These are phyloP conservation scores for Nakazawaea ernobii DNA, from an alignment of 805 yeast genomes.

Conservation along the genomic window DNA sequence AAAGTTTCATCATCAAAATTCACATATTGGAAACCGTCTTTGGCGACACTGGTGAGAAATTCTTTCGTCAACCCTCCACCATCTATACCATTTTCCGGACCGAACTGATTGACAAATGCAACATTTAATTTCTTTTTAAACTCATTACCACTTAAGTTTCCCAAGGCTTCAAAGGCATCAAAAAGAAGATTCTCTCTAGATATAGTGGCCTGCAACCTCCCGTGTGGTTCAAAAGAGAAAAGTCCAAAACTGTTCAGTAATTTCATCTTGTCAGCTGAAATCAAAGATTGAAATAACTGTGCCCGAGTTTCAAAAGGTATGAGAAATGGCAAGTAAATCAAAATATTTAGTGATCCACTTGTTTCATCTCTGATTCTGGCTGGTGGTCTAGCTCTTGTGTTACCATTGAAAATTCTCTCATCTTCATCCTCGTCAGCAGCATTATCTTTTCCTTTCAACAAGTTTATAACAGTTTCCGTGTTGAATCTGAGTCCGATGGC, in stretches of 20 bases:
- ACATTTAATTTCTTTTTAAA: slow-evolving; percentile 61
- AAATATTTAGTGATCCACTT: slow-evolving; percentile 38
- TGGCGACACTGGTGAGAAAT: slow-evolving; percentile 66
- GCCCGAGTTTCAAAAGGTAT: slow-evolving; percentile 74
- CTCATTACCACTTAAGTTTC: slow-evolving; percentile 38
- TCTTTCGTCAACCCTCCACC: slow-evolving; percentile 98
- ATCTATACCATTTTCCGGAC: slow-evolving; percentile 86
- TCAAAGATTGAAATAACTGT: slow-evolving; percentile 58
- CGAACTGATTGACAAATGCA: slow-evolving; percentile 65
- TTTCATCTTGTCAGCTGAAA: slow-evolving; percentile 42
- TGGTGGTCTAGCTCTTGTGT: slow-evolving; percentile 10
- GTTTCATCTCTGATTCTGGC: slow-evolving; percentile 9
- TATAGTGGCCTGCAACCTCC: slow-evolving; percentile 42
- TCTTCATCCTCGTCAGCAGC: slow-evolving; percentile 37
- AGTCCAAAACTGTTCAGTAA: slow-evolving; percentile 17
- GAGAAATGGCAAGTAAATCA: slow-evolving; percentile 70
- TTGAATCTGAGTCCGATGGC: slow-evolving; percentile 1
- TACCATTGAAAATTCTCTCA: slow-evolving; percentile 3
- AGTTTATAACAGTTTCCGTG: slow-evolving; percentile 11
- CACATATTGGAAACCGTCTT: slow-evolving; percentile 53
- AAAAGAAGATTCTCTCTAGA: slow-evolving; percentile 66
- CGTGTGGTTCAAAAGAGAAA: slow-evolving; percentile 1
- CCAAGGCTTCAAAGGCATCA: slow-evolving; percentile 65
- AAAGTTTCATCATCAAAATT: slow-evolving; percentile 13
- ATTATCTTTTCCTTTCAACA: slow-evolving; percentile 19